Evolutionary conservation across 495 filamentous ascomycete species (phyloP), one percentile per base, ranked within the genome.

Genomic region (Penicillium cinerascens): DNA sequence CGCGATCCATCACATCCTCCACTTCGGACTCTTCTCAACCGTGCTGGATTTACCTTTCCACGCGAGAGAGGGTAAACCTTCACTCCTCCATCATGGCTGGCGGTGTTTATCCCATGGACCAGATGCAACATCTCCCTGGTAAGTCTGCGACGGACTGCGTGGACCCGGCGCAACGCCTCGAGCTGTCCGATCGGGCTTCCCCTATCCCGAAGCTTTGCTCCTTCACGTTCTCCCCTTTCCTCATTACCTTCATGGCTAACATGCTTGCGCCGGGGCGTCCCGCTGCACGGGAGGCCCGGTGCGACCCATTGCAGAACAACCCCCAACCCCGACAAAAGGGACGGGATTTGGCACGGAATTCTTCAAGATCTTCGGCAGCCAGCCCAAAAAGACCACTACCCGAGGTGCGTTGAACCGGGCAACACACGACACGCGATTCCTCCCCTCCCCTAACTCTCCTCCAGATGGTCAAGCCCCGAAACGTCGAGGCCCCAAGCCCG

Each of bases 401-500:
- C 65, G 72, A 69, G 72, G 70, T 72, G 44, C 29, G 60, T 15
- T 59, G 42, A 42, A 22, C 6, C 38, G 3, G 22, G 22, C 22
- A 1, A 20, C 47, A 16, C 16, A 15, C 17, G 18, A 47, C 8
- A 13, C 11, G 29, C 29, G 29, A 33, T 33, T 13, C 10, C 29
- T 33, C 26, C 29, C 29, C 35, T 8, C 29, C 35, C 5, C 27
- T 45, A 21, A 37, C 42, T 25, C 7, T 11, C 16, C 45, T 40
- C 4, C 64, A 85, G 92, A 95, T 79, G 92, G 92, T 15, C 84
- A 93, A 58, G 77, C 87, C 20, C 84, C 89, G 4, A 98, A 98
- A 71, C 82, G 88, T 50, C 82, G 93, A 61, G 93, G 93, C 2
- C 93, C 93, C 0, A 98, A 98, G 60, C 93, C 93, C 22, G 93